Evolutionary conservation across 495 filamentous ascomycete species (phyloP), one percentile per base, ranked within the genome.

Genomic region (Xeromyces bisporus): DNA sequence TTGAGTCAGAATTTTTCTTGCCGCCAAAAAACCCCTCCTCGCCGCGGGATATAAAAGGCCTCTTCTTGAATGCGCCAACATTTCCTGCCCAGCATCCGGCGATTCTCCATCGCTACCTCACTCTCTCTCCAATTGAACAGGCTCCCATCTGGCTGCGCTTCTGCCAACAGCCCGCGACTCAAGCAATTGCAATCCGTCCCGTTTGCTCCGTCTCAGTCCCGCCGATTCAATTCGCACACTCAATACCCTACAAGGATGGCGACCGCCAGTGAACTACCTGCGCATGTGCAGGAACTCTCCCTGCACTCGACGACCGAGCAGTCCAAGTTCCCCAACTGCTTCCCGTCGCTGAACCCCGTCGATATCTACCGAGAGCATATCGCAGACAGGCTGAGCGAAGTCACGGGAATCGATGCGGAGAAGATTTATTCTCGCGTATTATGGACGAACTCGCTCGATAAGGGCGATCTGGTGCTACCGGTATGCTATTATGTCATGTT

Each of bases 311-410:
- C 56, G 14, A 35, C 41, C 6, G 43, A 51, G 33, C 47, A 39
- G 18, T 58, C 58, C 35, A 52, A 56, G 37, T 62, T 56, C 38
- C 34, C 55, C 18, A 48, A 47, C 41, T 62, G 55, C 48, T 72
- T 56, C 38, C 80, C 85, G 14, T 65, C 75, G 7, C 36, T 72
- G 44, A 97, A 97, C 60, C 79, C 81, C 14, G 64, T 84, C 35
- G 87, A 97, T 50, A 60, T 92, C 36, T 96, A 87, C 64, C 69
- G 89, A 24, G 69, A 77, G 30, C 81, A 92, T 39, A 74, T 94
- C 39, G 67, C 80, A 33, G 64, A 78, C 26, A 63, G 77, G 18
- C 60, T 97, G 18, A 64, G 68, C n/a, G 59, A 67, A n/a, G 66
- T 78, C 29, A 73, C 76, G 12, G 78, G 71, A 7, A 74, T 87